Percentiles rank a stretch among this genome's conserved stretches.
Evolutionary conservation across 495 filamentous ascomycete species (phyloP).

Genomic region (Neurospora hispaniola): DNA sequence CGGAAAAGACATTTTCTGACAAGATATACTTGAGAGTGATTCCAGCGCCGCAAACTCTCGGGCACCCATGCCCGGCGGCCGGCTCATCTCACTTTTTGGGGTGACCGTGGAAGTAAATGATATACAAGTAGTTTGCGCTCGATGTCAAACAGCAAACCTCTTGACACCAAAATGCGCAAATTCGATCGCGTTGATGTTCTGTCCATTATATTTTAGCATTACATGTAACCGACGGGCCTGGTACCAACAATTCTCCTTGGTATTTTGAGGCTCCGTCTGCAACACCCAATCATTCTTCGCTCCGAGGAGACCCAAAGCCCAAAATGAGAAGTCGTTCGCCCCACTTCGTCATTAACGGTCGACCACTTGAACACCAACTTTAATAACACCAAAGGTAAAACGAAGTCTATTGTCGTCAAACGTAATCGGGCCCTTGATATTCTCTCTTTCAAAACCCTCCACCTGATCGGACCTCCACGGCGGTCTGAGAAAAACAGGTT

Average conservation of each 20-base stretch:
- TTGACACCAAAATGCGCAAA: not conserved
- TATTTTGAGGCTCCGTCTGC: not conserved
- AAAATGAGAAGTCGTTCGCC: not conserved
- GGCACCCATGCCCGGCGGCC: not conserved
- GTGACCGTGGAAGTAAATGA: not conserved
- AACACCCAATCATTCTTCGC: not conserved
- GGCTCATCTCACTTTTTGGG: not conserved
- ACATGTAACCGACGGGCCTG: not conserved
- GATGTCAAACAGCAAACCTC: not conserved
- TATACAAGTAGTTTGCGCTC: not conserved
- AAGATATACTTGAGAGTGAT: too few relatives aligned
- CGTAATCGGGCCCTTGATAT: not conserved
- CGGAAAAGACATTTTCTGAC: too few relatives aligned
- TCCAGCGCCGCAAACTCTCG: not conserved
- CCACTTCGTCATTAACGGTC: not conserved
- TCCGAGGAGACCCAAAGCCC: not conserved
- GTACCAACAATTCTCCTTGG: not conserved
- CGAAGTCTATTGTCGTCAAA: too few relatives aligned
- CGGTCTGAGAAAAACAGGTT: not conserved
- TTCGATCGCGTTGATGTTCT: not conserved
- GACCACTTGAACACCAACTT: not conserved
- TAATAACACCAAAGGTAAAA: not conserved
- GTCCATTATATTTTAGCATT: not conserved
- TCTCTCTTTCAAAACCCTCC: not conserved
- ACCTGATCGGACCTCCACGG: not conserved